A percentile compares a stretch with the other conserved stretches of the same genome.
These are phyloP conservation scores for Aspergillus ostianus DNA, from an alignment of 495 filamentous ascomycete genomes.

Conservation along the genomic window DNA sequence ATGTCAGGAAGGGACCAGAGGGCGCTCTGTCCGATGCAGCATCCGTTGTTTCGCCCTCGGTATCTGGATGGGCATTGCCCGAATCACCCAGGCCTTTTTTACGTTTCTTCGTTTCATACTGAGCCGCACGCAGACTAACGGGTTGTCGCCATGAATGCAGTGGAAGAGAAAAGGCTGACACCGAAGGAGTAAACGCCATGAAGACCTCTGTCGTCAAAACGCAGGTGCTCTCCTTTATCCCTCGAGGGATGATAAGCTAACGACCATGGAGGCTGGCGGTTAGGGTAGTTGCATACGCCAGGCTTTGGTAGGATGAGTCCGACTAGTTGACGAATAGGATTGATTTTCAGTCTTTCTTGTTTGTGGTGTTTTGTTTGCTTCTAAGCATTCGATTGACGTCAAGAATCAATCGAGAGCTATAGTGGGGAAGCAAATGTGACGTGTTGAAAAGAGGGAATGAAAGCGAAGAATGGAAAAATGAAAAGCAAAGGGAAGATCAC, in stretches of 20 bases:
- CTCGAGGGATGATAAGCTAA: background rate
- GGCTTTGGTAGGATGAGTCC: background rate
- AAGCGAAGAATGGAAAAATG: background rate
- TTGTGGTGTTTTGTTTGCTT: background rate
- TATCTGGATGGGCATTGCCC: slow-evolving; percentile 24
- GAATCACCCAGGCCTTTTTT: slow-evolving; percentile 30
- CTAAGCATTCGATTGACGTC: background rate
- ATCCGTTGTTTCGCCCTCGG: slow-evolving; percentile 34
- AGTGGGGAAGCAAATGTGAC: background rate
- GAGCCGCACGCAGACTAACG: slow-evolving; percentile 31
- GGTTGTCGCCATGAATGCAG: slow-evolving; percentile 40
- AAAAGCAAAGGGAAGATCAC: background rate
- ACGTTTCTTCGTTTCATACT: slow-evolving; percentile 42
- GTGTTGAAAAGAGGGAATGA: background rate
- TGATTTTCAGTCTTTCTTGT: slow-evolving; percentile 1
- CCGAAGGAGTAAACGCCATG: slow-evolving; percentile 37
- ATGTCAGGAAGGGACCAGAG: slow-evolving; percentile 26
- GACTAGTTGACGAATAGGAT: background rate
- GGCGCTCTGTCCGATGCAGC: slow-evolving; percentile 31
- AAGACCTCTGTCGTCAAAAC: slow-evolving; percentile 11
- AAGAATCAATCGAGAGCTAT: background rate
- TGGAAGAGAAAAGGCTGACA: slow-evolving; percentile 42
- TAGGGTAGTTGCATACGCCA: background rate
- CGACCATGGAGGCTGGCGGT: slow-evolving; percentile 12
- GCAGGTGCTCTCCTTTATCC: slow-evolving; percentile 4